phyloP scores from a whole-genome alignment of 495 filamentous ascomycete species.

The Hypoxylon fragiforme region DNA sequence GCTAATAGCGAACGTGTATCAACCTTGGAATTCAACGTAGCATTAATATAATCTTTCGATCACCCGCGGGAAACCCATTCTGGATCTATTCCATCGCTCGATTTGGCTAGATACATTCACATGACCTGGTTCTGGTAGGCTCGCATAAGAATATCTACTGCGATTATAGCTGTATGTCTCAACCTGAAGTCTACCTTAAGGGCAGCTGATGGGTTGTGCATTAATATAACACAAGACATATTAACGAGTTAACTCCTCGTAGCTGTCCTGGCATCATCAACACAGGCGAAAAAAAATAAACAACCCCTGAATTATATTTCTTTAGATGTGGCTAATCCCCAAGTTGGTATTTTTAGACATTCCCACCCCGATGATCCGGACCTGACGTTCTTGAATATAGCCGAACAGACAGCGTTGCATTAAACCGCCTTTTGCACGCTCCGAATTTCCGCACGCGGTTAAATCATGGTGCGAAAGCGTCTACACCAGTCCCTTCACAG shows the following conservation, averaged over 20 bases:
- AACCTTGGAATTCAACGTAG: background rate
- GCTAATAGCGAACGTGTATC: conserved; percentile 19
- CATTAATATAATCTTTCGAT: conserved; percentile 17
- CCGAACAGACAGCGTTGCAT: conserved; percentile 23
- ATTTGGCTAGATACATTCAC: no score
- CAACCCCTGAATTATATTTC: no score
- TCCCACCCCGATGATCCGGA: conserved; percentile 2
- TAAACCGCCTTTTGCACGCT: conserved; percentile 14
- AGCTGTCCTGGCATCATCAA: background rate
- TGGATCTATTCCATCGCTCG: no score
- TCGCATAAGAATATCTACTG: no score
- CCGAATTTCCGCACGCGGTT: conserved; percentile 34
- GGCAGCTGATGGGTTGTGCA: no score
- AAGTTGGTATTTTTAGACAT: conserved; percentile 19
- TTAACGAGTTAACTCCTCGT: conserved; percentile 1
- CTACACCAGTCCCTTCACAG: background rate
- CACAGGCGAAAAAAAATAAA: background rate
- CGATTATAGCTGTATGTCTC: no score
- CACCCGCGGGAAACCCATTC: no score
- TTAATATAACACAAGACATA: no score
- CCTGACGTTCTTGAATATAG: conserved; percentile 27
- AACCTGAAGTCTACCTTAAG: no score
- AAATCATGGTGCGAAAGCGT: conserved; percentile 7
- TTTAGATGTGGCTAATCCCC: conserved; percentile 17
- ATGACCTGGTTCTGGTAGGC: no score